Evolutionary conservation across 805 yeast species (phyloP), one percentile per base, ranked within the genome.

Genomic region (Hanseniaspora lachancei): DNA sequence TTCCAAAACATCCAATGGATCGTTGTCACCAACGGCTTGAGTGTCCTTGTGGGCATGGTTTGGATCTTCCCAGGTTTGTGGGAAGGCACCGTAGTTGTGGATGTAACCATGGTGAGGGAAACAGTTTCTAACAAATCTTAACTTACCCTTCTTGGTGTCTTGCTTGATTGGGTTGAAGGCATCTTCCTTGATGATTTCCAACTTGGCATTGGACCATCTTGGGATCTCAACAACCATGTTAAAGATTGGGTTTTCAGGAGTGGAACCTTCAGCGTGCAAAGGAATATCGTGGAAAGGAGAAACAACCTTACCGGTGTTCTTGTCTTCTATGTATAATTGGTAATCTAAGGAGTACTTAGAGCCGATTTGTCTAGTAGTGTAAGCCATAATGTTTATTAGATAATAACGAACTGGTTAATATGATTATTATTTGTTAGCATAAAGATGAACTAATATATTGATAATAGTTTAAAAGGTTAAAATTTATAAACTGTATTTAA

Each of bases 51-150:
- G 86, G 67, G 71, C 69, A 68, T 63, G 76, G 64, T 72, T 79
- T 70, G 81, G 86, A 66, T 93, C 95, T 70, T 91, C 98, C 97
- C 97, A 91, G 3, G 97, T 91, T 72, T 86, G 95, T 18, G 95
- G 89, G 62, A 86, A 74, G 3, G 95, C 91, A 47, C 96, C 95
- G 66, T 87, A 87, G 70, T 87, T 87, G 68, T 83, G 89, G 56
- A 87, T 82, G 68, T 86, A 86, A 1, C 95, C 95, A 62, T 83
- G 83, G 67, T 77, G 81, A 9, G 95, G 95, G 72, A 82, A 87
- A 23, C 86, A 72, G 70, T 87, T 87, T 63, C 82, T 77, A 35
- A 87, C 84, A 62, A 81, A 87, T 63, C 96, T 73, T 39, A 83
- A 77, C 60, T 82, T 74, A 6, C 86, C 91, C 62, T 86, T 84